These are phyloP conservation scores for Aspergillus fijiensis DNA, from an alignment of 2,329 filamentous ascomycete genomes.

Conservation along the genomic window DNA sequence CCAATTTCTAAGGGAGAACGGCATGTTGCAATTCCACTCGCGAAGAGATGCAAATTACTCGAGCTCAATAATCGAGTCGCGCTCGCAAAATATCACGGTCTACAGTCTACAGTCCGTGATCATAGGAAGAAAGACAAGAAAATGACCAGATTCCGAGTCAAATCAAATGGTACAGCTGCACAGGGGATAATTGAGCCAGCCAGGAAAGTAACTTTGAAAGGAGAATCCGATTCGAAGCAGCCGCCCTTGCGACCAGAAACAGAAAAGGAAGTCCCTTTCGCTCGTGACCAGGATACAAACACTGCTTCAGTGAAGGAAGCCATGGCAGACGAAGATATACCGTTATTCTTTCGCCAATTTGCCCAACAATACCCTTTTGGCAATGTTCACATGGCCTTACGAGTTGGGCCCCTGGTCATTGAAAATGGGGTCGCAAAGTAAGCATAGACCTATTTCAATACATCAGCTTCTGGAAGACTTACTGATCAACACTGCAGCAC, in stretches of 20 bases:
- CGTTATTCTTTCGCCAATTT: slow-evolving; percentile 30
- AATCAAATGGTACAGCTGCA: too few species aligned
- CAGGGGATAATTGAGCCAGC: too few species aligned
- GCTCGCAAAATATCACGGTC: not conserved
- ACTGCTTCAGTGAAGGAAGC: slow-evolving; percentile 21
- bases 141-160: too few species aligned
- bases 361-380: slow-evolving; percentile 39
- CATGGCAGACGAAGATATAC: slow-evolving; percentile 28
- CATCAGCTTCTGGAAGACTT: not conserved
- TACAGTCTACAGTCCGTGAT: not conserved
- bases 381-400: slow-evolving; percentile 44
- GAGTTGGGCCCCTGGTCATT: slow-evolving; percentile 43
- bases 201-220: too few species aligned
- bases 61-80: not conserved
- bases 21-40: not conserved
- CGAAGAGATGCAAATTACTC: not conserved
- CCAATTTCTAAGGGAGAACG: not conserved
- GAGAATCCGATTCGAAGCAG: too few species aligned
- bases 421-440: slow-evolving; percentile 43
- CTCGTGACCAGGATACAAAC: not conserved
- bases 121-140: not conserved
- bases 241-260: not conserved
- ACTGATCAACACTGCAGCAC: slow-evolving; percentile 6
- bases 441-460: slow-evolving; percentile 17
- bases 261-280: not conserved